A percentile compares a stretch with the other conserved stretches of the same genome.
Evolutionary conservation across 176 grass and related monocot genomes (phyloP).

Genomic region (Carex parvula): DNA sequence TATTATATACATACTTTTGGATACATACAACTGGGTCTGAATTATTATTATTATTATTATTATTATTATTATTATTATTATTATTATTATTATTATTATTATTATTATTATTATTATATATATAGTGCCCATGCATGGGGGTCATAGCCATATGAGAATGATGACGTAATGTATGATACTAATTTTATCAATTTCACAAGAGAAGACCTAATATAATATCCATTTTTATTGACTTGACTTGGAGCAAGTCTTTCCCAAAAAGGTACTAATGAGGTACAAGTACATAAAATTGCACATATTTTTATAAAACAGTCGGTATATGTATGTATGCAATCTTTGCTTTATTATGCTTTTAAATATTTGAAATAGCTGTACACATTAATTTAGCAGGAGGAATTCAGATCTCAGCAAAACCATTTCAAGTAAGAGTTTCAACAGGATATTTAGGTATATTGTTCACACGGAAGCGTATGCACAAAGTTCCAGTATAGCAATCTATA

Average conservation of each 20-base stretch:
- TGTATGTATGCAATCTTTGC: background rate
- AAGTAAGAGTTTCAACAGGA: background rate
- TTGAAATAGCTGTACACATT: background rate
- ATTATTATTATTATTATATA: background rate
- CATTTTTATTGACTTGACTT: conserved; percentile 4
- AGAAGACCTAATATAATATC: background rate
- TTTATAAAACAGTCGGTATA: background rate
- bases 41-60: background rate
- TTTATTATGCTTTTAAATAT: background rate
- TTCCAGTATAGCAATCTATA: too few species aligned
- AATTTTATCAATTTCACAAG: background rate
- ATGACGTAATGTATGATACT: background rate
- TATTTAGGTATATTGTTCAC: background rate
- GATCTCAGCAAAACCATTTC: background rate
- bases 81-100: too few species aligned
- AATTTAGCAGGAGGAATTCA: background rate
- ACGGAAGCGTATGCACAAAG: too few species aligned
- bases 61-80: background rate
- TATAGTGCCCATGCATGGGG: too few species aligned
- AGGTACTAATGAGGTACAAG: background rate
- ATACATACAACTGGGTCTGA: background rate
- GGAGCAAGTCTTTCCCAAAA: background rate
- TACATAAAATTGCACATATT: background rate
- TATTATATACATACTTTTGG: background rate
- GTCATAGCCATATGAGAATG: background rate